Base-by-base conservation (phyloP, 1,284 basidiomycete genomes). In the Sphaerobolus stellatus region DNA sequence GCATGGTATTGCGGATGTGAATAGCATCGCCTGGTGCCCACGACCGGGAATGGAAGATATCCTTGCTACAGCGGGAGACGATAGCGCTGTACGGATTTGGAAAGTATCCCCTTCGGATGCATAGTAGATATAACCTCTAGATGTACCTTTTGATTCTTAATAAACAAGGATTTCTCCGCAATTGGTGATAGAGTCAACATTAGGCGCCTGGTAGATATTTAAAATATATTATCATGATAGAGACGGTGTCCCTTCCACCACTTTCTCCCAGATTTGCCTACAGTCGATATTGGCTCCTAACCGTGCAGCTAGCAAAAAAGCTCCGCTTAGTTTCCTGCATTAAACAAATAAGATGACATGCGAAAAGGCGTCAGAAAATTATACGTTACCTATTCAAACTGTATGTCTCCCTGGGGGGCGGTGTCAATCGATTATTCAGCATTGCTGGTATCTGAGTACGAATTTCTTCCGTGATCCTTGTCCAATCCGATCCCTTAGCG, bases 401-500 rank as follows among this genome's bases (percentile, higher is more conserved):
- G 70, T 98, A 98, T 1, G 96, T 98, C 73, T 98, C 94, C 56
- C 83, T 76, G 0, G 96, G 96, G 1, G 96, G 96, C 0, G 96
- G 96, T 2, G 92, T 95, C 25, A 96, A 78, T 46, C 95, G 80
- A 65, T 98, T 81, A 61, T 83, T 75, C 52, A 99, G 79, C 94
- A 99, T 98, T 52, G 92, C 75, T 3, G 96, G 96, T 56, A 99
- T 98, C 48, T 86, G 81, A 2, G 77, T 81, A 25, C 91, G 79
- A 55, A 96, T 93, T 58, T 83, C 74, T 11, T 78, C 74, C 0
- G 92, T 93, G 61, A 92, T 86, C 8, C 79, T 73, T 34, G 80
- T 71, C 86, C 87, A 90, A n/a, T 57, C 61, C 6, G 83, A 77
- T 7, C 76, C 82, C 25, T 81, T 75, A 0, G 84, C 86, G 64